These are phyloP conservation scores for Apostasia shenzhenica DNA, from an alignment of 106 monocot genomes.

Conservation along the genomic window DNA sequence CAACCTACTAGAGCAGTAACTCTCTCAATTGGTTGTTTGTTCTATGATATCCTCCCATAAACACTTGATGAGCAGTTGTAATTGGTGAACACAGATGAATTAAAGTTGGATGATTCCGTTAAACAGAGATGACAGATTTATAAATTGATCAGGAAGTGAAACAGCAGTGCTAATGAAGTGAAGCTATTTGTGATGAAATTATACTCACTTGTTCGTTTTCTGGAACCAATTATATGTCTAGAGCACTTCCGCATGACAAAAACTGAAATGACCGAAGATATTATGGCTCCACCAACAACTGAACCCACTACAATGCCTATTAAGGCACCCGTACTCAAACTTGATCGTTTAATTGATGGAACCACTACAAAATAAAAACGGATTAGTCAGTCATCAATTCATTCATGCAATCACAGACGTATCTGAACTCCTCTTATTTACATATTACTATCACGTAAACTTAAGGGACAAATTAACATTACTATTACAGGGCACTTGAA, in stretches of 20 bases:
- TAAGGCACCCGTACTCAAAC: slow-evolving; percentile 35
- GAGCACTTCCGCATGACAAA: slow-evolving; percentile 31
- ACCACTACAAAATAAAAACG: slow-evolving; percentile 20
- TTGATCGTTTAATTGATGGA: slow-evolving; percentile 17
- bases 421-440: too few relatives aligned
- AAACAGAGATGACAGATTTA: too few relatives aligned
- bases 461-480: too few relatives aligned
- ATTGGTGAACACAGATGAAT: too few relatives aligned
- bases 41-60: background rate
- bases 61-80: background rate
- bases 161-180: background rate
- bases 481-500: too few relatives aligned
- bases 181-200: background rate
- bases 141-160: background rate
- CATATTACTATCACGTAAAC: too few relatives aligned
- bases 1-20: too few relatives aligned
- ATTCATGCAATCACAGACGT: too few relatives aligned
- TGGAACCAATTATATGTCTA: slow-evolving; percentile 18
- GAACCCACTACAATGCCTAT: slow-evolving; percentile 40
- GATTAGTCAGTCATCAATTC: background rate
- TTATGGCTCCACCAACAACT: slow-evolving; percentile 18
- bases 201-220: slow-evolving; percentile 37
- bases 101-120: too few relatives aligned
- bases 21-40: background rate
- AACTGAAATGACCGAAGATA: slow-evolving; percentile 23